phyloP scores from a whole-genome alignment of 352 stramenopile genomes.

The Pythium grandisporangium region DNA sequence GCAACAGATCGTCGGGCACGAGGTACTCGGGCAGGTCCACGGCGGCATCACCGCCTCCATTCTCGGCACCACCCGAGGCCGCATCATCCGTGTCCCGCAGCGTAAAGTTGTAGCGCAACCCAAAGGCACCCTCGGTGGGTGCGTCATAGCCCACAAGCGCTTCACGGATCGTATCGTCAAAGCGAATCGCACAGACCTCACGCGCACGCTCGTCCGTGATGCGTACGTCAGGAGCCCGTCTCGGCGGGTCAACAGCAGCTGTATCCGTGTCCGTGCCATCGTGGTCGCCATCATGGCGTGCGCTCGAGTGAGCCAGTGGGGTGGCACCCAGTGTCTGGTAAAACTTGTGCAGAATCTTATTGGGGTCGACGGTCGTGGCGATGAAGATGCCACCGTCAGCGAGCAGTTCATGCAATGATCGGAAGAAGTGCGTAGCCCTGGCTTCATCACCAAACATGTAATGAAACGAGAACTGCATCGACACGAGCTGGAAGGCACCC shows the following conservation, averaged over 20 bases:
- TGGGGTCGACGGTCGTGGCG: conserved; percentile 96
- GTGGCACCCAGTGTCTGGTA: conserved; percentile 46
- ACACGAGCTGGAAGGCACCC: conserved; percentile 92
- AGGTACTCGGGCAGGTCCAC: conserved; percentile 90
- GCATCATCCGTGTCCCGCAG: conserved; percentile 69
- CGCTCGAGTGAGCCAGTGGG: conserved; percentile 5
- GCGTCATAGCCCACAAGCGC: conserved; percentile 32
- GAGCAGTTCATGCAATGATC: conserved; percentile 89
- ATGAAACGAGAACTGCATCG: conserved; percentile 99
- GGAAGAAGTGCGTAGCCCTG: conserved; percentile 90
- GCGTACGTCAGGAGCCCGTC: conserved; percentile 35
- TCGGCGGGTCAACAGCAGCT: too few relatives aligned
- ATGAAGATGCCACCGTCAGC: conserved; percentile 92
- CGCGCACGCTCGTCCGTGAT: conserved; percentile 68
- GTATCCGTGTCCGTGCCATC: too few relatives aligned
- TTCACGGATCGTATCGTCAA: conserved; percentile 44
- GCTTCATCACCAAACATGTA: conserved; percentile 97
- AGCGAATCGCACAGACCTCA: conserved; percentile 71
- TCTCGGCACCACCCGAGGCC: too few relatives aligned
- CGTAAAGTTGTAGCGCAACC: conserved; percentile 88
- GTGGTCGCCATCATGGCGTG: conserved; percentile 10
- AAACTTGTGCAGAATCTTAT: conserved; percentile 84
- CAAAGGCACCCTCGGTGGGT: conserved; percentile 44
- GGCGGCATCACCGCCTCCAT: conserved; percentile 62
- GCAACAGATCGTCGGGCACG: conserved; percentile 74